Base-by-base conservation (phyloP, 371 early-diverging fungal genomes). In the Sporodiniella umbellata region DNA sequence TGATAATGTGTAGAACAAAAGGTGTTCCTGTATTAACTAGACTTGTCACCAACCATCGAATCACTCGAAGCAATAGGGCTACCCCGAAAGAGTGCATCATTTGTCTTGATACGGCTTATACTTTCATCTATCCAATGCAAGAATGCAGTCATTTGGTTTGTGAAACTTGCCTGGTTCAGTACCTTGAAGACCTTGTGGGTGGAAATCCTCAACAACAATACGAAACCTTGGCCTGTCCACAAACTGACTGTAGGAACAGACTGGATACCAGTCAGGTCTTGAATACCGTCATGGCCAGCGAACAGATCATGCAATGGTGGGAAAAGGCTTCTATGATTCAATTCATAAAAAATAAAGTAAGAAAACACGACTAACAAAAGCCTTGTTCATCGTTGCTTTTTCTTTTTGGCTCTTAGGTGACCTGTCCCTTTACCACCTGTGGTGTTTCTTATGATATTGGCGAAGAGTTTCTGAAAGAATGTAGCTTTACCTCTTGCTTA, bases 401-500 rank as follows among this genome's bases (percentile, higher is more conserved):
- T n/a, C n/a, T n/a, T n/a, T n/a, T n/a, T n/a, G n/a, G n/a, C n/a
- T n/a, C n/a, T n/a, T n/a, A 60, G 60, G 37, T 60, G 2, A 10
- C 33, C 5, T 60, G 60, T 39, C 60, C 60, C 11, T 28, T 47
- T 8, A 14, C 2, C 1, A 23, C n/a, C 14, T 60, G 60, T 43
- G 17, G 23, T 3, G 60, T 47, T 17, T 8, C 54, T 11, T 60
- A 40, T 54, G 60, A 60, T 43, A 48, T 47, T 17, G 42, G 46
- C 11, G 1, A 22, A 8, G 19, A 43, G 3, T 23, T 30, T 1
- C 33, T 35, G 1, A 51, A 43, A 22, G 31, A 46, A 18, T 60
- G 60, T 25, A 47, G 38, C 1, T 60, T 60, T 46, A 24, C 48
- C n/a, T 50, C 54, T 37, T 60, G 60, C n/a, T 60, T 51, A 22